Percentiles rank a stretch among this genome's conserved stretches.
Evolutionary conservation across 2,329 filamentous ascomycete genomes (phyloP).

Genomic region (Dothideomycetidae sp.): DNA sequence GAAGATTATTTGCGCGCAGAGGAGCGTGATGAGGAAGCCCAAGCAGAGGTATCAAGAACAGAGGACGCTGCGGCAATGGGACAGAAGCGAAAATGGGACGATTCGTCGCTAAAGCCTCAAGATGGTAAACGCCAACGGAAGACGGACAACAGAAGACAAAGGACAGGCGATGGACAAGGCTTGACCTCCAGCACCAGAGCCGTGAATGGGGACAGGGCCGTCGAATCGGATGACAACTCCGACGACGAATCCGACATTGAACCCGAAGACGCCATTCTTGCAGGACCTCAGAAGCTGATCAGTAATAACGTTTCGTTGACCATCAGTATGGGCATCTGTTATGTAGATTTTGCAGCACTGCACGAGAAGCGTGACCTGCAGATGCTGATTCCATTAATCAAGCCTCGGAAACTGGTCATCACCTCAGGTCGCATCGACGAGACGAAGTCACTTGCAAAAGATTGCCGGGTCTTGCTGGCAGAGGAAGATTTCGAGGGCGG

Average conservation of each 20-base stretch:
- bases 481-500: constrained; percentile 30
- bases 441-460: constrained; percentile 61
- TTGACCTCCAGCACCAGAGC: constrained; percentile 4
- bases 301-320: constrained; percentile 49
- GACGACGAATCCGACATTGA: constrained; percentile 35
- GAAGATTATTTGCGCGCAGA: constrained; percentile 91
- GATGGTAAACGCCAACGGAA: constrained; percentile 27
- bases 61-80: constrained; percentile 82
- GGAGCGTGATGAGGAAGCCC: constrained; percentile 62
- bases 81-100: constrained; percentile 90
- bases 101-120: constrained; percentile 5
- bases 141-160: constrained; percentile 9
- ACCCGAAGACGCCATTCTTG: constrained; percentile 37
- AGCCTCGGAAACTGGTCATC: constrained; percentile 88
- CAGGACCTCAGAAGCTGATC: constrained; percentile 63
- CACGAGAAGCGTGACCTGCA: constrained; percentile 89
- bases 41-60: constrained; percentile 38
- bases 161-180: constrained; percentile 3
- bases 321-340: constrained; percentile 63
- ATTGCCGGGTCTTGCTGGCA: constrained; percentile 56
- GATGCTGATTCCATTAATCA: constrained; percentile 87
- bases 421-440: constrained; percentile 68
- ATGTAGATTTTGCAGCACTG: constrained; percentile 80
- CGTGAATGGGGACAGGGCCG: constrained; percentile 14
- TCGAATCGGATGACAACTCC: constrained; percentile 14